Evolutionary conservation across 75 land plant genomes (phyloP).

Genomic region (Pseudotsuga menziesii): DNA sequence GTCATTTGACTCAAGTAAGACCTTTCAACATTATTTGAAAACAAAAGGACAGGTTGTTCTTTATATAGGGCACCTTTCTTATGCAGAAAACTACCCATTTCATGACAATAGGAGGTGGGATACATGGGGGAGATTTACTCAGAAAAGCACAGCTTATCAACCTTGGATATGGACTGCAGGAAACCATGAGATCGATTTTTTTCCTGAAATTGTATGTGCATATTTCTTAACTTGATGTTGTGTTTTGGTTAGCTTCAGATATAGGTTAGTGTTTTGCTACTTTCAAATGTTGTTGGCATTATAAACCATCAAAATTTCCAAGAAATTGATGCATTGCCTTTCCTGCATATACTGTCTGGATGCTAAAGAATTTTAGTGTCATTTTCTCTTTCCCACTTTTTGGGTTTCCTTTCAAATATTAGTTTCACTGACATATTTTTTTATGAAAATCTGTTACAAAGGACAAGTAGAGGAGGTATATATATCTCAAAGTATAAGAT

Average conservation of each 20-base stretch:
- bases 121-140: constrained; percentile 86
- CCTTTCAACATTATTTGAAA: constrained; percentile 70
- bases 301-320: neutral
- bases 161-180: constrained; percentile 96
- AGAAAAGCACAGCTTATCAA: constrained; percentile 83
- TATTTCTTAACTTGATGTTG: neutral
- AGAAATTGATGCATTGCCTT: neutral
- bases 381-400: neutral
- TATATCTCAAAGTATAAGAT: too few species aligned
- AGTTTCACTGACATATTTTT: too few species aligned
- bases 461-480: too few species aligned
- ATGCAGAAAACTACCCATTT: constrained; percentile 70
- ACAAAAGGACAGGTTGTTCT: constrained; percentile 68
- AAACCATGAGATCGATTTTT: constrained; percentile 85
- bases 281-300: neutral
- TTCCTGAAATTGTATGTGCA: constrained; percentile 61
- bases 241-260: neutral
- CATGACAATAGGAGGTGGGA: constrained; percentile 74
- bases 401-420: neutral
- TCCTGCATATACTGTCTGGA: too few species aligned
- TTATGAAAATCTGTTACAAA: too few species aligned
- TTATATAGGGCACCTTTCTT: constrained; percentile 82
- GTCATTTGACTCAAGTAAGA: constrained; percentile 70
- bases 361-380: neutral
- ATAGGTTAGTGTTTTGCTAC: neutral